These are phyloP conservation scores for Cutaneotrichosporon mucoides DNA, from an alignment of 1,284 basidiomycete species.

Conservation along the genomic window DNA sequence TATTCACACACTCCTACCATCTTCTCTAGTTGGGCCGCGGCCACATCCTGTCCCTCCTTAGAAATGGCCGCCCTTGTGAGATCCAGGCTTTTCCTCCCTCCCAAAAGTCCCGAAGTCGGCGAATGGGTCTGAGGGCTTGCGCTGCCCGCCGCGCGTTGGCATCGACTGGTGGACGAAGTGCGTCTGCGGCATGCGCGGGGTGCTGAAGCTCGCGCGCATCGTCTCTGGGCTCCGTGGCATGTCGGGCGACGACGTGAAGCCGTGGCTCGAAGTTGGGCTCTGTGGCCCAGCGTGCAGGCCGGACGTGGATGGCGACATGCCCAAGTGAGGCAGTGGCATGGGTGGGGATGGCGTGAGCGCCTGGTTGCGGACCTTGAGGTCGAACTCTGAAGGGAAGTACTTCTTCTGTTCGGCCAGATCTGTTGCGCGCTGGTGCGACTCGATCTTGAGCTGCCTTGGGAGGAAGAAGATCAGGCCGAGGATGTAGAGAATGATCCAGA, in stretches of 20 bases:
- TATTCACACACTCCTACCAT: no score
- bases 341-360: slow-evolving; percentile 10
- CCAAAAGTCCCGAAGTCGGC: not conserved
- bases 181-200: not conserved
- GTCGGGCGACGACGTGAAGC: not conserved
- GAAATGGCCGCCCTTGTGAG: slow-evolving; percentile 1
- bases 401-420: slow-evolving; percentile 8
- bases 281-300: not conserved
- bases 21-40: no score
- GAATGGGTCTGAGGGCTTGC: not conserved
- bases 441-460: slow-evolving; percentile 20
- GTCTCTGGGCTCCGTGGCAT: not conserved
- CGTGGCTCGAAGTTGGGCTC: not conserved
- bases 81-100: not conserved
- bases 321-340: not conserved
- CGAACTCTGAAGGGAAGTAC: slow-evolving; percentile 9
- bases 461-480: slow-evolving; percentile 25
- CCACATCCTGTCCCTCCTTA: not conserved
- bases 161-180: no score
- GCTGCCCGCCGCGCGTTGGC: not conserved
- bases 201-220: not conserved
- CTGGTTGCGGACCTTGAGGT: slow-evolving; percentile 1
- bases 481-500: slow-evolving; percentile 19
- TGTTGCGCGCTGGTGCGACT: slow-evolving; percentile 7
- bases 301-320: not conserved